Evolutionary conservation across 1,139 yeast genomes (phyloP).

Genomic region (Saccharomyces hybrid): DNA sequence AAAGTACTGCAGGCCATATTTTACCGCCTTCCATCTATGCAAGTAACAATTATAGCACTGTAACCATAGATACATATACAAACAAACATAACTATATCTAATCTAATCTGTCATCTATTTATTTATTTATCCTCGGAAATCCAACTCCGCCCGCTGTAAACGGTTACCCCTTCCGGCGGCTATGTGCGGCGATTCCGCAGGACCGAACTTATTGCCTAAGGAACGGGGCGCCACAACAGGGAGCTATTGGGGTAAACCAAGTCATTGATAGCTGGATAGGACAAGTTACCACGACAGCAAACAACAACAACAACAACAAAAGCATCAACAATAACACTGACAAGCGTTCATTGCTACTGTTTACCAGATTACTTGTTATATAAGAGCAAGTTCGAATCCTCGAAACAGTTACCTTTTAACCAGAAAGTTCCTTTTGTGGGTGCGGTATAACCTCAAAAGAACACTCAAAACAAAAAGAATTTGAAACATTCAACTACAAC

Average conservation of each 20-base stretch:
- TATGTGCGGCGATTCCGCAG: constrained; percentile 1
- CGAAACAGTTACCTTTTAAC: not conserved
- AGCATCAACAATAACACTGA: not conserved
- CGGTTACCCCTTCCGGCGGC: constrained; percentile 1
- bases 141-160: not conserved
- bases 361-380: not conserved
- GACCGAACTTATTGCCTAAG: not conserved
- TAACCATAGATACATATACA: not conserved
- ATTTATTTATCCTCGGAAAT: not conserved
- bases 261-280: not conserved
- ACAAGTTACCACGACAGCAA: not conserved
- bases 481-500: not conserved
- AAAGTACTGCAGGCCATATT: not conserved
- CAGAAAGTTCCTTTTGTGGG: not conserved
- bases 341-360: not conserved
- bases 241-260: not conserved
- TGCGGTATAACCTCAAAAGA: not conserved
- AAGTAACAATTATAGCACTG: not conserved
- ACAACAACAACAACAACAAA: not conserved
- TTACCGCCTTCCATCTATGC: not conserved
- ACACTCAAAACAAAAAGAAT: not conserved
- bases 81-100: not conserved
- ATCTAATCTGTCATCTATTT: not conserved
- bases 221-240: not conserved
- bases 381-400: not conserved